Conservation (phyloP, 2,329 filamentous ascomycete genomes). For the Aspergillus pseudoglaucus region DNA sequence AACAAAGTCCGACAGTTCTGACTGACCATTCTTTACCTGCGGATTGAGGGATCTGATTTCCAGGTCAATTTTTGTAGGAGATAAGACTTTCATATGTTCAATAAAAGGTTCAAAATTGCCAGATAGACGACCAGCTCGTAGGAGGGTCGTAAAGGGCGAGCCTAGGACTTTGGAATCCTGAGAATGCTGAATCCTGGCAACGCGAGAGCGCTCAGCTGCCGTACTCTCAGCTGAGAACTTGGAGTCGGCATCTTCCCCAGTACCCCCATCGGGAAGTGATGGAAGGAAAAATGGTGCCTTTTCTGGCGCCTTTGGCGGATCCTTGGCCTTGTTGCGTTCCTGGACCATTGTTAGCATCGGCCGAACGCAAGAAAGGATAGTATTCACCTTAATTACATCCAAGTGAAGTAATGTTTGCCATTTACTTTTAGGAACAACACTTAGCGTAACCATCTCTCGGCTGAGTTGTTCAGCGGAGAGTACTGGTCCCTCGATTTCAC, state of each 20-base stretch:
- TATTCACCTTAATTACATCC: slow-evolving; percentile 64
- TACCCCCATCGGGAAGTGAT: slow-evolving; percentile 17
- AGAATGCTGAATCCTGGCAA: slow-evolving; percentile 58
- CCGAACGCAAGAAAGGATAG: neutral
- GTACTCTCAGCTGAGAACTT: slow-evolving; percentile 26
- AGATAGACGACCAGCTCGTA: slow-evolving; percentile 41
- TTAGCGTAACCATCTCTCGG: slow-evolving; percentile 77
- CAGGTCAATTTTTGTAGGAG: slow-evolving; percentile 80
- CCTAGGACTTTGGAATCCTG: slow-evolving; percentile 24
- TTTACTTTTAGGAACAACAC: slow-evolving; percentile 77
- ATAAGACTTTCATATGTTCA: slow-evolving; percentile 69
- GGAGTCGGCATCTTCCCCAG: slow-evolving; percentile 19
- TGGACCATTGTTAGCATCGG: slow-evolving; percentile 31
- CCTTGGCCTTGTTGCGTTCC: slow-evolving; percentile 87
- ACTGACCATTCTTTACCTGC: slow-evolving; percentile 40
- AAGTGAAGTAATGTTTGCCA: slow-evolving; percentile 95
- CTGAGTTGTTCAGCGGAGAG: slow-evolving; percentile 68
- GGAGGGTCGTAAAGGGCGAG: slow-evolving; percentile 43
- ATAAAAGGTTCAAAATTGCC: slow-evolving; percentile 64
- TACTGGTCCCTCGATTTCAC: slow-evolving; percentile 48
- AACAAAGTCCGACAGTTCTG: slow-evolving; percentile 75
- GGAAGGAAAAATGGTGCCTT: slow-evolving; percentile 95
- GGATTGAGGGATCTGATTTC: slow-evolving; percentile 73
- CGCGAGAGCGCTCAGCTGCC: slow-evolving; percentile 54
- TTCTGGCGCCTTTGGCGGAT: slow-evolving; percentile 83